Evolutionary conservation across 1,139 yeast species (phyloP), one percentile per base, ranked within the genome.

Genomic region (Yamadazyma blattariae): DNA sequence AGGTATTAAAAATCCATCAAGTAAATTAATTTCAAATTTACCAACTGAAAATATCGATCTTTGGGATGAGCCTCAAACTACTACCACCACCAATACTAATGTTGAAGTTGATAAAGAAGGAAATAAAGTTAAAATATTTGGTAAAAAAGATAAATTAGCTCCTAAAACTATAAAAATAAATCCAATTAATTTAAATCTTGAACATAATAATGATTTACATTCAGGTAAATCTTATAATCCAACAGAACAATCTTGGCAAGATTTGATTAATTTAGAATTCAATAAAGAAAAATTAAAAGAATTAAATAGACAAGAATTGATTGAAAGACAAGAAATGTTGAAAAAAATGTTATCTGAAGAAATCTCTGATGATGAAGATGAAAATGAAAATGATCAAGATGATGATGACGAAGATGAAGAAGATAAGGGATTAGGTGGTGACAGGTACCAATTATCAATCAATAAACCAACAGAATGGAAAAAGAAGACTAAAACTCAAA

Each of bases 151-250:
- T 9, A 18, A 16, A 19, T 4, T 18, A n/a, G 33, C 39, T 25
- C 51, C 51, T 3, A 23, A 23, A 3, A 47, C 51, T 6, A 35
- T 47, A 8, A 25, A 33, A 20, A 20, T 51, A 55, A 17, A 69
- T 75, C 32, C 53, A 24, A 36, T 45, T 28, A 31, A 29, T 31
- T 38, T 49, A 27, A 45, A 38, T 19, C 25, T 23, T 21, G 32
- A 12, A 20, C 25, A 34, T 8, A 10, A 17, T 16, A 27, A 37
- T 20, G 43, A 57, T 26, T 38, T 46, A 6, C 83, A 82, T 50
- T 92, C 82, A 2, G 98, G 98, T 36, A 85, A 85, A 57, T 90
- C 97, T 3, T 92, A 92, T 56, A 92, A 92, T 56, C 98, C 98
- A 24, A 76, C 94, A 11, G 67, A 83, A 45, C 85, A 82, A 41